Evolutionary conservation across 306 rosid genomes (phyloP).

Genomic region (Bauhinia variegata): DNA sequence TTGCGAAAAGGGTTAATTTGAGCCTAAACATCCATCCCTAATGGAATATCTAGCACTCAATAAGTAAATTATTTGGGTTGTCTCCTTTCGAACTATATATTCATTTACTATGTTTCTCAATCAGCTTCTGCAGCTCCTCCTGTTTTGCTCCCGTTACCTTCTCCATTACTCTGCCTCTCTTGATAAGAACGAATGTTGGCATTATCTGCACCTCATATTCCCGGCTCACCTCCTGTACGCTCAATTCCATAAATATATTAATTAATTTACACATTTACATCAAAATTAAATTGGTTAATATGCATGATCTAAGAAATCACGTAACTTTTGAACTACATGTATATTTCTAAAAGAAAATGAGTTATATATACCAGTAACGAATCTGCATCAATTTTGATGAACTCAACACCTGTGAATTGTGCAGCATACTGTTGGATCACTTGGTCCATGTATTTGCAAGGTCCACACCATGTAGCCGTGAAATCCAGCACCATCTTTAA

Average conservation of each 20-base stretch:
- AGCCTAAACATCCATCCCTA: too few species aligned
- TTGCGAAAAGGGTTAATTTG: too few species aligned
- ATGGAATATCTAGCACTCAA: too few species aligned
- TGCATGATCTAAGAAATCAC: too few species aligned
- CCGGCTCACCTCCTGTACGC: conserved; percentile 74
- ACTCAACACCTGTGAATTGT: conserved; percentile 63
- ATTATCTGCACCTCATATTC: conserved; percentile 61
- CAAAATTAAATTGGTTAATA: too few species aligned
- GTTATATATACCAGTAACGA: conserved; percentile 61
- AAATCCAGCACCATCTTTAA: conserved; percentile 80
- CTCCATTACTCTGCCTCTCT: conserved; percentile 62
- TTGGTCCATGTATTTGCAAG: conserved; percentile 76
- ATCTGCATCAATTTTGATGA: conserved; percentile 75
- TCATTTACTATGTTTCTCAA: conserved; percentile 58
- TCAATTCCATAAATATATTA: too few species aligned
- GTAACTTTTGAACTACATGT: too few species aligned
- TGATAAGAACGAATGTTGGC: conserved; percentile 71
- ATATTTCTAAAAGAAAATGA: neutral
- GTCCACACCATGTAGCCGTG: conserved; percentile 84
- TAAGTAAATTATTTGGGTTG: too few species aligned
- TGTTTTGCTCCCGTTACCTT: conserved; percentile 66
- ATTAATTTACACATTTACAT: neutral
- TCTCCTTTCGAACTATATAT: neutral
- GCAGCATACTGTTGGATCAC: conserved; percentile 53
- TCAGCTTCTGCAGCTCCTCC: conserved; percentile 67